A percentile compares a stretch with the other conserved stretches of the same genome.
These are phyloP conservation scores for Antitrichia curtipendula DNA, from an alignment of 225 moss, liverwort and hornwort species.

Conservation along the genomic window DNA sequence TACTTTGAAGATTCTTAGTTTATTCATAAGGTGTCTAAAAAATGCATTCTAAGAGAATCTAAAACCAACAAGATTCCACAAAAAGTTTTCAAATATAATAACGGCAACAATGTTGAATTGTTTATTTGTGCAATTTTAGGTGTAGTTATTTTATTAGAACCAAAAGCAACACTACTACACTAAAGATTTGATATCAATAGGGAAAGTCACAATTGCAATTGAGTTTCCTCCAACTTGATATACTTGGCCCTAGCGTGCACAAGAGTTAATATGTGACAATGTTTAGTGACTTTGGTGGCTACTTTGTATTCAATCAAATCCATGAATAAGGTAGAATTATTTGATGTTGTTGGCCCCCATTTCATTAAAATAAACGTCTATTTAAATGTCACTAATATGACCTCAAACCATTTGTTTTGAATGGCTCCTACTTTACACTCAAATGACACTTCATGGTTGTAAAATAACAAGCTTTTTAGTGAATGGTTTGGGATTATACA, in stretches of 20 bases:
- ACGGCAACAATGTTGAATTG: too few species aligned
- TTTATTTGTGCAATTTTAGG: too few species aligned
- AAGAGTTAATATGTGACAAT: not conserved
- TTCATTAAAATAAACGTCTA: not conserved
- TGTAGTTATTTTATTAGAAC: not conserved
- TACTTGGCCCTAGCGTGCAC: accelerated
- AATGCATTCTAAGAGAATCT: too few species aligned
- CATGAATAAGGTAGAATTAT: not conserved
- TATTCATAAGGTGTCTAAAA: too few species aligned
- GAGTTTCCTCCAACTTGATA: not conserved
- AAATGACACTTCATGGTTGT: not conserved
- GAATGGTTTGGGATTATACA: not conserved
- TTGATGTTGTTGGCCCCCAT: accelerated
- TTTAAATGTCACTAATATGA: not conserved
- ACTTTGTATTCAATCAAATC: not conserved
- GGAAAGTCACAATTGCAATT: not conserved
- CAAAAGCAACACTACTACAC: not conserved
- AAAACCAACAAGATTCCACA: too few species aligned
- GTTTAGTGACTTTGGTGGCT: not conserved
- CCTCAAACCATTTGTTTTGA: not conserved
- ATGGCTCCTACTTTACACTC: not conserved
- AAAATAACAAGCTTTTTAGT: not conserved
- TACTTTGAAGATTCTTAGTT: too few species aligned
- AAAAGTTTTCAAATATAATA: too few species aligned
- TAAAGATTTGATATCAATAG: not conserved